phyloP scores from a whole-genome alignment of 2,329 filamentous ascomycete species.

The Cryphonectria naterciae region DNA sequence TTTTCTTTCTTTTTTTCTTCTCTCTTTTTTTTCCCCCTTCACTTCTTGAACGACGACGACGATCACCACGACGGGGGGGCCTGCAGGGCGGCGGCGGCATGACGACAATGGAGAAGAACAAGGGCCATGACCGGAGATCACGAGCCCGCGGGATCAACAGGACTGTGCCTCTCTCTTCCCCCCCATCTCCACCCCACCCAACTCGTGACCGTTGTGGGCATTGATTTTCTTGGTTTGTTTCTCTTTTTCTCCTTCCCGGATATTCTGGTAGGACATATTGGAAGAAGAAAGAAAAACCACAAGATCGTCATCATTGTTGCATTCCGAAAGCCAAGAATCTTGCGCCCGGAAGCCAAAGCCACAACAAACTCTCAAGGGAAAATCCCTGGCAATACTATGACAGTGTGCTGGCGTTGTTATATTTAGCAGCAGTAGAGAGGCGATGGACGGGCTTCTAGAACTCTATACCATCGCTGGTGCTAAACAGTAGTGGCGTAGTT shows the following conservation, averaged over 20 bases:
- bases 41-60: no score
- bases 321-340: neutral
- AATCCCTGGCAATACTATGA: neutral
- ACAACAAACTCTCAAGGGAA: no score
- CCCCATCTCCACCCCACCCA: neutral
- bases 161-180: neutral
- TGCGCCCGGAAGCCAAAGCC: neutral
- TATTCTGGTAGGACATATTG: no score
- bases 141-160: neutral
- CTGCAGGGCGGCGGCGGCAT: neutral
- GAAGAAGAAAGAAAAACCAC: no score
- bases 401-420: neutral
- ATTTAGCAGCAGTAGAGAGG: neutral
- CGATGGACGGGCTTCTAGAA: no score
- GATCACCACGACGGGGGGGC: no score
- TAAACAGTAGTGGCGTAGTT: no score
- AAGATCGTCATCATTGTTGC: neutral
- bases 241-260: no score
- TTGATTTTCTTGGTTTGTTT: no score
- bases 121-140: neutral
- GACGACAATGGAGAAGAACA: neutral
- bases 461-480: no score
- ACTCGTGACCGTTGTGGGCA: neutral
- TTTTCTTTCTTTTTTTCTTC: neutral
- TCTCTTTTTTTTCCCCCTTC: neutral